phyloP scores from a whole-genome alignment of 2,329 filamentous ascomycete genomes.

The Aspergillus intermedius region DNA sequence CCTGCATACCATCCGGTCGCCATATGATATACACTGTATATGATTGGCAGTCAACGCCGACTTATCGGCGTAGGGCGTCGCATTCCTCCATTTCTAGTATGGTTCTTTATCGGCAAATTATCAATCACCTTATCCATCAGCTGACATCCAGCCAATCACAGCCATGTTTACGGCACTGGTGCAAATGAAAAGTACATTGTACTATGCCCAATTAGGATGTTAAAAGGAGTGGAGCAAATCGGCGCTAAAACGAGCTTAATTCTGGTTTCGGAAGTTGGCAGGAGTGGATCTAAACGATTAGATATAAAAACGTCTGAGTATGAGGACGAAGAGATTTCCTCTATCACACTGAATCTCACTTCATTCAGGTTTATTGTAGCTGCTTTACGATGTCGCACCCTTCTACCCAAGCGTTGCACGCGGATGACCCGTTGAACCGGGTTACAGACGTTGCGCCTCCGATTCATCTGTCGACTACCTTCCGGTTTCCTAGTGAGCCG shows the following conservation, averaged over 20 bases:
- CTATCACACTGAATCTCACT: background rate
- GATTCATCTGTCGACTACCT: slow-evolving; percentile 86
- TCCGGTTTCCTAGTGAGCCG: slow-evolving; percentile 68
- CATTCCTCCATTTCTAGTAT: background rate
- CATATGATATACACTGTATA: background rate
- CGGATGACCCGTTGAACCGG: slow-evolving; percentile 67
- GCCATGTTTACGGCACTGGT: too few relatives aligned
- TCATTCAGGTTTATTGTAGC: too few relatives aligned
- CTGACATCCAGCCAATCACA: too few relatives aligned
- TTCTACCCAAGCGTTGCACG: slow-evolving; percentile 56
- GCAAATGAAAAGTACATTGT: background rate
- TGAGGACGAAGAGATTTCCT: background rate
- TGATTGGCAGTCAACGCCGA: background rate
- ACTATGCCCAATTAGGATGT: background rate
- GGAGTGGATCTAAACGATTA: background rate
- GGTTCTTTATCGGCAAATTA: too few relatives aligned
- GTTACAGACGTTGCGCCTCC: slow-evolving; percentile 78
- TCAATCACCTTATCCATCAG: too few relatives aligned
- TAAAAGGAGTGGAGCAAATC: background rate
- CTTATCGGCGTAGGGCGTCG: background rate
- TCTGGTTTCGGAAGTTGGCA: background rate
- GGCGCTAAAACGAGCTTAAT: background rate
- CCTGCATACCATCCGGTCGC: background rate
- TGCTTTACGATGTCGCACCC: background rate
- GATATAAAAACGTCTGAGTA: background rate